Evolutionary conservation across 306 rosid genomes (phyloP).

Genomic region (Sesbania bispinosa): DNA sequence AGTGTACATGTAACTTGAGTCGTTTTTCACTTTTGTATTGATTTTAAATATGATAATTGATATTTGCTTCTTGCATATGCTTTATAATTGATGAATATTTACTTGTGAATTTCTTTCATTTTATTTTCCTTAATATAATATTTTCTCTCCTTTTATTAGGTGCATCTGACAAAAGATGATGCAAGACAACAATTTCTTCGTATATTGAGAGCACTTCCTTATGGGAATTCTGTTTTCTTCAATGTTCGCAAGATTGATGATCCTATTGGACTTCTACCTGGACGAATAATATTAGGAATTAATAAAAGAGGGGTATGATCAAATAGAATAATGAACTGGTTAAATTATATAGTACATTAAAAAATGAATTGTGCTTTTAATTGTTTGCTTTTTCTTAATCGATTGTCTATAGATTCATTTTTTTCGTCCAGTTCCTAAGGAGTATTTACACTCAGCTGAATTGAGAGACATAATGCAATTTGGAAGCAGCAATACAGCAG

Average conservation of each 20-base stretch:
- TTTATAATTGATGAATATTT: not conserved
- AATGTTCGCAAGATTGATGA: conserved; percentile 97
- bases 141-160: conserved; percentile 40
- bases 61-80: not conserved
- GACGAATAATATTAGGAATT: conserved; percentile 86
- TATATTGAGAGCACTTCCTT: conserved; percentile 87
- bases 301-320: conserved; percentile 92
- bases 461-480: conserved; percentile 99
- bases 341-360: not conserved
- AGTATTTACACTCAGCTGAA: conserved; percentile 93
- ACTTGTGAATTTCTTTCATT: not conserved
- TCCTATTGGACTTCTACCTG: conserved; percentile 95
- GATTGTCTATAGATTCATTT: conserved; percentile 69
- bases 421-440: conserved; percentile 99
- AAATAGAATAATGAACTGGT: not conserved
- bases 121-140: not conserved
- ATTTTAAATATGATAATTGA: not conserved
- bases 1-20: not conserved
- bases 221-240: conserved; percentile 92
- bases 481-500: conserved; percentile 95
- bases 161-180: conserved; percentile 79
- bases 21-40: conserved; percentile 6
- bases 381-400: conserved; percentile 27
- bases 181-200: conserved; percentile 93
- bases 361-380: conserved; percentile 1